Percentiles rank a stretch among this genome's conserved stretches.
Evolutionary conservation across 2,329 filamentous ascomycete species (phyloP).

Genomic region (Cladorrhinum sp.): DNA sequence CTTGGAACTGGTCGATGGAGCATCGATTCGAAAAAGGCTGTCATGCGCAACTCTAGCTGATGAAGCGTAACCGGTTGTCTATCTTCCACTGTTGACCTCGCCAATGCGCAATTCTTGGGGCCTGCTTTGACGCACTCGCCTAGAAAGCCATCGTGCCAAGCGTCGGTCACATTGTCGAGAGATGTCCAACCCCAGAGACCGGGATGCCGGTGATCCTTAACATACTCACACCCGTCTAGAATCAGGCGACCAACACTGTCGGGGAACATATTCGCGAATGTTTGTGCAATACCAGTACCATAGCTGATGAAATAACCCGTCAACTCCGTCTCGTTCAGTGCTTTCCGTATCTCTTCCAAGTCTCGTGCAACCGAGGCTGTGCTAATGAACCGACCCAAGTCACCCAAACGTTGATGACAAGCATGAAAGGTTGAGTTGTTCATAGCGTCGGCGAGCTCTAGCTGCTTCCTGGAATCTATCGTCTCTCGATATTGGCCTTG

Average conservation of each 20-base stretch:
- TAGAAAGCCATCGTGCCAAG: slow-evolving; percentile 49
- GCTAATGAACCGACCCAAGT: slow-evolving; percentile 44
- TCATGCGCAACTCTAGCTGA: slow-evolving; percentile 40
- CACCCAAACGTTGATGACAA: slow-evolving; percentile 42
- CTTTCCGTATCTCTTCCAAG: slow-evolving; percentile 46
- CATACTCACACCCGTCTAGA: slow-evolving; percentile 48
- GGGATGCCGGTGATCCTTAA: slow-evolving; percentile 43
- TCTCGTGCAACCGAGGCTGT: slow-evolving; percentile 48
- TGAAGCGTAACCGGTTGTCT: slow-evolving; percentile 33
- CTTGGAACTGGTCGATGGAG: slow-evolving; percentile 37
- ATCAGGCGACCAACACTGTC: slow-evolving; percentile 46
- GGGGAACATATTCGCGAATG: slow-evolving; percentile 50
- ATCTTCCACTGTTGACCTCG: slow-evolving; percentile 30
- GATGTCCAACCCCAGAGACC: slow-evolving; percentile 47
- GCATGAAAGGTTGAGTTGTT: slow-evolving; percentile 43
- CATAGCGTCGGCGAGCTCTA: slow-evolving; percentile 44
- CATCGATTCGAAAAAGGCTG: slow-evolving; percentile 37
- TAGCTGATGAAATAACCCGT: slow-evolving; percentile 51
- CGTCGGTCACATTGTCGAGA: slow-evolving; percentile 48
- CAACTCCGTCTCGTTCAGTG: slow-evolving; percentile 44
- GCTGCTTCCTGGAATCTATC: slow-evolving; percentile 35
- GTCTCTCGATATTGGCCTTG: slow-evolving; percentile 39
- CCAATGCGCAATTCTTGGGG: slow-evolving; percentile 44
- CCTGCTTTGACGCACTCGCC: slow-evolving; percentile 49
- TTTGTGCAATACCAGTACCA: slow-evolving; percentile 51